A percentile compares a stretch with the other conserved stretches of the same genome.
phyloP scores from a whole-genome alignment of 2,329 filamentous ascomycete species.

The Huntiella omanensis region DNA sequence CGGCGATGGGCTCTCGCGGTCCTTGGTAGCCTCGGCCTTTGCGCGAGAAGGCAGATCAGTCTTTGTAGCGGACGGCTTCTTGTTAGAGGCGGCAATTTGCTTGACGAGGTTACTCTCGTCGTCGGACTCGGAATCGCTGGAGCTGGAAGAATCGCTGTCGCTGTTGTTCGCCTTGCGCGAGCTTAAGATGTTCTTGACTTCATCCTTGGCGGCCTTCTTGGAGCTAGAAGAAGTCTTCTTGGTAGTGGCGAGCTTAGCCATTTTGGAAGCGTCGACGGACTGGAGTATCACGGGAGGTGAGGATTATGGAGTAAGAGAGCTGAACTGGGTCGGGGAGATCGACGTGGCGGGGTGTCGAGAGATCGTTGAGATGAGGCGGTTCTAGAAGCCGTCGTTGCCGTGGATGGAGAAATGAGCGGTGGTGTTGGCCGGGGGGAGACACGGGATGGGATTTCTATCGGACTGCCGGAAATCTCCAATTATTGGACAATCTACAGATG shows the following conservation, averaged over 20 bases:
- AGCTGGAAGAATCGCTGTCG: slow-evolving; percentile 14
- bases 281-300: not conserved
- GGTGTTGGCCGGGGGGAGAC: too few species aligned
- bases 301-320: not conserved
- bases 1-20: not conserved
- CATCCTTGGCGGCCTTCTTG: slow-evolving; percentile 13
- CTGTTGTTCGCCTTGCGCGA: slow-evolving; percentile 10
- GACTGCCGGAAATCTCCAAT: not conserved
- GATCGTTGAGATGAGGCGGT: too few species aligned
- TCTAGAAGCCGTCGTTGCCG: too few species aligned
- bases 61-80: slow-evolving; percentile 5
- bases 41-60: slow-evolving; percentile 10
- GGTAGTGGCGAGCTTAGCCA: slow-evolving; percentile 6
- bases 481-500: not conserved
- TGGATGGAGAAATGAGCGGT: too few species aligned
- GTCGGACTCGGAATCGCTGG: slow-evolving; percentile 17
- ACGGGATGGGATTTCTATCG: not conserved
- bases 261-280: not conserved
- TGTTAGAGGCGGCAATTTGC: slow-evolving; percentile 12
- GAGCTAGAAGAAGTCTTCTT: slow-evolving; percentile 10
- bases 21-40: slow-evolving; percentile 5
- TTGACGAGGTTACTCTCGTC: slow-evolving; percentile 11
- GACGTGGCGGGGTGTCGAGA: too few species aligned
- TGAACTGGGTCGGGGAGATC: too few species aligned
- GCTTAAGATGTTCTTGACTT: slow-evolving; percentile 12